Conservation (phyloP, 1,139 yeast genomes). For the Pichia sp. region DNA sequence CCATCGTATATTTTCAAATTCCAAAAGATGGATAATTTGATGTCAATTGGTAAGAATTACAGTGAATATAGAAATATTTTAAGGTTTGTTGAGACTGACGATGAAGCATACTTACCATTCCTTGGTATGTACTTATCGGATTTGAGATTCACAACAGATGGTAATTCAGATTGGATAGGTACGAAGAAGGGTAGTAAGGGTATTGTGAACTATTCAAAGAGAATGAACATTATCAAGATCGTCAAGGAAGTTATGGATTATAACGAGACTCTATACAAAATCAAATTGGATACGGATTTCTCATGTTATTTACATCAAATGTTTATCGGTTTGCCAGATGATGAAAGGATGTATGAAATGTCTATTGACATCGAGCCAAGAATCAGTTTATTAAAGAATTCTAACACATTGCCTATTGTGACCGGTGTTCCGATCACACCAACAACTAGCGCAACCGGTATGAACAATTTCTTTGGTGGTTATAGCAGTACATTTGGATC, state of each 20-base stretch:
- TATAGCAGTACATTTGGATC: conserved; percentile 5
- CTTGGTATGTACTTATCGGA: conserved; percentile 91
- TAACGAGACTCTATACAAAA: conserved; percentile 65
- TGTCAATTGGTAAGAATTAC: conserved; percentile 89
- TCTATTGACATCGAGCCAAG: conserved; percentile 78
- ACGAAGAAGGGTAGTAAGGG: conserved; percentile 6
- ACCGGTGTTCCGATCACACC: no score
- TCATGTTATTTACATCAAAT: conserved; percentile 61
- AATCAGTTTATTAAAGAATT: conserved; percentile 32
- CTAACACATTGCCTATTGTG: not conserved
- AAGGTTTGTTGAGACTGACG: conserved; percentile 58
- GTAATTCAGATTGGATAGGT: conserved; percentile 65
- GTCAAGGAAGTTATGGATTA: conserved; percentile 75
- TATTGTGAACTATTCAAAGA: conserved; percentile 65
- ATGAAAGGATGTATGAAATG: conserved; percentile 77
- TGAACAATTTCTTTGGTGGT: not conserved
- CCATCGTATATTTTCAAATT: conserved; percentile 50
- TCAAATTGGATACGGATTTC: conserved; percentile 64
- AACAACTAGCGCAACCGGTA: conserved; percentile 8
- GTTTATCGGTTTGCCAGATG: conserved; percentile 65
- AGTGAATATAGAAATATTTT: conserved; percentile 82
- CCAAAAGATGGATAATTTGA: conserved; percentile 73
- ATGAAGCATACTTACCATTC: conserved; percentile 86
- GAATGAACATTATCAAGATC: conserved; percentile 71
- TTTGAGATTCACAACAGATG: conserved; percentile 85